Percentiles rank a stretch among this genome's conserved stretches.
Conservation (phyloP, 140 eudicot species). For the Senecio squalidus region DNA sequence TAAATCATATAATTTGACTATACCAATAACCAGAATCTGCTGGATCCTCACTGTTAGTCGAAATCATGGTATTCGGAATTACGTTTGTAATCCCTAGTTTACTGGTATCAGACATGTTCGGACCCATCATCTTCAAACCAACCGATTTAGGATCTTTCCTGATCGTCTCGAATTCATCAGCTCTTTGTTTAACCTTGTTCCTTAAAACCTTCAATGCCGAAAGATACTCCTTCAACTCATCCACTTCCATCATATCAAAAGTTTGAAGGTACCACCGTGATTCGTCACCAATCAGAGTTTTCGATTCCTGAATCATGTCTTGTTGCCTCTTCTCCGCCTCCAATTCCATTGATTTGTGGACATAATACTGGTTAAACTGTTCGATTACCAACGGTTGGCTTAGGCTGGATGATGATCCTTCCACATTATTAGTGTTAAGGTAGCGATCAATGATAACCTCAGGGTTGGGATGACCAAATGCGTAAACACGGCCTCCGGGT, state of each 20-base stretch:
- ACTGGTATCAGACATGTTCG: too few species aligned
- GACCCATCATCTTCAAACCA: too few species aligned
- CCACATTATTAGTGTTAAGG: not conserved
- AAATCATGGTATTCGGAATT: too few species aligned
- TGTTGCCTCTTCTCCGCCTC: not conserved
- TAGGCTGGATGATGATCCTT: not conserved
- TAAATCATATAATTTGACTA: too few species aligned
- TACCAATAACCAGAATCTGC: too few species aligned
- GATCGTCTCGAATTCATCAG: too few species aligned
- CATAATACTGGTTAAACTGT: not conserved
- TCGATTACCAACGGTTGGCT: not conserved
- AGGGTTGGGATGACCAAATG: slow-evolving; percentile 27
- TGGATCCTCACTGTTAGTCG: too few species aligned
- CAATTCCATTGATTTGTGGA: not conserved
- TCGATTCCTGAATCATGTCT: not conserved
- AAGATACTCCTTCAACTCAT: not conserved
- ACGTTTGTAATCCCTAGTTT: too few species aligned
- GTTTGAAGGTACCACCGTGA: not conserved
- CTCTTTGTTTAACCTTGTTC: too few species aligned
- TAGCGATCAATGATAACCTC: slow-evolving; percentile 16
- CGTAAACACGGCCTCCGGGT: slow-evolving; percentile 21
- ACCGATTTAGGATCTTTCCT: too few species aligned
- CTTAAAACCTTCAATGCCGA: not conserved
- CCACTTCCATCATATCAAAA: not conserved
- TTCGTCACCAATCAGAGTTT: not conserved